Evolutionary conservation across 352 stramenopile genomes (phyloP), one percentile per base, ranked within the genome.

Genomic region (Phytopythium vexans): DNA sequence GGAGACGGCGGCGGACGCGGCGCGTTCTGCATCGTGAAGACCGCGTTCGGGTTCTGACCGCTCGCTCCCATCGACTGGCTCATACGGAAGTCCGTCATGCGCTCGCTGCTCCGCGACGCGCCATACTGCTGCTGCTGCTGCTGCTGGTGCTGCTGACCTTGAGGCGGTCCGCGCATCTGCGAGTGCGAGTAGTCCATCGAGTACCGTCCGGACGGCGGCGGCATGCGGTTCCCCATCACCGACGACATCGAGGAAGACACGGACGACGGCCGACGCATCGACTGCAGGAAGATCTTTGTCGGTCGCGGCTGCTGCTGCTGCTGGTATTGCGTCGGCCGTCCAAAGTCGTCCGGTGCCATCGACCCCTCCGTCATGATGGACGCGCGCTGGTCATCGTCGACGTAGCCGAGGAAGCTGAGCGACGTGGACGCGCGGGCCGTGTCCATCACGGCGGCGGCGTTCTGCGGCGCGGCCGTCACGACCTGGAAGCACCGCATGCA

Each of bases 401-500:
- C 63, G 44, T 89, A 89, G 3, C 76, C 79, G 7, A 92, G 62
- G 40, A 92, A 66, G 48, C 75, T 89, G 42, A 86, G 59, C 37
- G 71, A 64, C 3, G 73, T 84, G 3, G 79, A 89, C 6, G 71
- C 62, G n/a, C 73, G 72, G 0, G 77, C 71, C 15, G 66, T 63
- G 50, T 89, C 71, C 8, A 79, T 58, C 8, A 89, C 55, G 1
- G 75, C 68, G 16, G 72, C 69, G 40, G 70, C 63, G 4, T 69
- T 58, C 58, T 88, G 81, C 8, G 73, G 64, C 4, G 71, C 80
- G n/a, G 80, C 77, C 31, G 84, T 89, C 54, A 95, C 85, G 41
- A 71, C 35, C 45, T 92, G 75, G 59, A 88, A 95, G 62, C 85
- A 95, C 54, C 85, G 82, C 72, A 93, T 84, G 53, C 85, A 95